These are phyloP conservation scores for Lentinula detonsa DNA, from an alignment of 768 basidiomycete genomes.

Conservation along the genomic window DNA sequence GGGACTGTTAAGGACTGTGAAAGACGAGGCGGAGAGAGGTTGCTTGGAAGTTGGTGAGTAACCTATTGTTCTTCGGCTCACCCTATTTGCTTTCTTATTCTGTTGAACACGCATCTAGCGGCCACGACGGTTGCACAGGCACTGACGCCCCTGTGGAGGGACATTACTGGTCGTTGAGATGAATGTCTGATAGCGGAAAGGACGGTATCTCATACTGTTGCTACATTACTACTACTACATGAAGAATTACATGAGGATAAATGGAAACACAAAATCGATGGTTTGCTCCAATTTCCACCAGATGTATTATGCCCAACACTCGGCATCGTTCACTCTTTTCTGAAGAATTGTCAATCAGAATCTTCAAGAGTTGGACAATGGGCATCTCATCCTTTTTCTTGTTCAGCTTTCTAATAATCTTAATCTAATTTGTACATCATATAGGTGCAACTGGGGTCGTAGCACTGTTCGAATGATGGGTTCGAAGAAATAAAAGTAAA, in stretches of 20 bases:
- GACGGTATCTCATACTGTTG: neutral
- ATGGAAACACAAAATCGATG: neutral
- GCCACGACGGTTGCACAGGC: slow-evolving; percentile 71
- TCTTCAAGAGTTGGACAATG: too few relatives aligned
- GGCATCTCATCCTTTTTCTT: too few relatives aligned
- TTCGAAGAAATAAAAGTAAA: too few relatives aligned
- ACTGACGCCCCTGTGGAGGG: slow-evolving; percentile 62
- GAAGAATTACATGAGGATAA: neutral
- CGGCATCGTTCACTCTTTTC: too few relatives aligned
- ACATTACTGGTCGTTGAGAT: slow-evolving; percentile 20
- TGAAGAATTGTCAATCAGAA: too few relatives aligned
- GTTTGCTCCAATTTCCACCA: too few relatives aligned
- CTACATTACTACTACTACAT: too few relatives aligned
- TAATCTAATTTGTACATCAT: too few relatives aligned
- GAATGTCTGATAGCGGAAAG: neutral
- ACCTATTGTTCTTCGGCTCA: neutral
- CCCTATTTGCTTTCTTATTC: neutral
- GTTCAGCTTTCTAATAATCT: too few relatives aligned
- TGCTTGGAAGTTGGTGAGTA: slow-evolving; percentile 62
- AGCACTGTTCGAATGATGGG: too few relatives aligned
- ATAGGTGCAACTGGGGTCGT: too few relatives aligned
- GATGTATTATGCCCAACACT: too few relatives aligned
- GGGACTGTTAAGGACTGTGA: slow-evolving; percentile 51
- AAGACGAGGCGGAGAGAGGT: slow-evolving; percentile 50
- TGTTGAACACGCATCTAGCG: slow-evolving; percentile 15